Evolutionary conservation across 257 asterid genomes (phyloP), one percentile per base, ranked within the genome.

Genomic region (Solanum bulbocastanum): DNA sequence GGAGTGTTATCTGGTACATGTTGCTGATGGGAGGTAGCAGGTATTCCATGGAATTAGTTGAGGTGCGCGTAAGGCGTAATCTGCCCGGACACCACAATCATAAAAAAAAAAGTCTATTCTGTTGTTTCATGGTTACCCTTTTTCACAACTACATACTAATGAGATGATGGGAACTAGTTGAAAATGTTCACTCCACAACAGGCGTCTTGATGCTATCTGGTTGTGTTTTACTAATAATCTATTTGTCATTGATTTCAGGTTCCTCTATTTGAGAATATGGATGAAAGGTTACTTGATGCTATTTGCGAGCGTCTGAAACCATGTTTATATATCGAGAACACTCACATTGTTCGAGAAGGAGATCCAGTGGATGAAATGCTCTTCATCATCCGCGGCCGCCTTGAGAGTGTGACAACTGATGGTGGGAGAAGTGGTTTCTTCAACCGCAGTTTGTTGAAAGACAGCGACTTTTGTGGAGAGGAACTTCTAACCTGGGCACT

Each of bases 311-410:
- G 98, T 91, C 92, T 97, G 65, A 94, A 96, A 89, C 99, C 99
- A 46, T 94, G 96, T 86, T 86, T 97, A 39, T 96, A 91, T 94
- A 97, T 98, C 0, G 98, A 97, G 90, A 92, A 83, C 25, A 95
- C 98, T 7, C 96, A 96, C 90, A 93, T 97, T 25, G 99, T 97
- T 56, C 94, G 99, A n/a, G 99, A 97, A 92, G 99, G 99, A 27
- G 99, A 97, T 87, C 99, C 99, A 2, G 99, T 97, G 3, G 99
- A 95, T 33, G 98, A 97, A 92, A 97, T 97, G 99, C 95, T 96
- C 85, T 97, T 97, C 90, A 95, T 97, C 71, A 97, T 97, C 75
- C 99, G 99, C 5, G 99, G 99, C 79, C 99, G 96, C 49, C 96
- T 97, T 9, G 99, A 97, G 88, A 96, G 99, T 73, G 98, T 95